Evolutionary conservation across 139 green algal species (phyloP), one percentile per base, ranked within the genome.

Genomic region (Auxenochlorella pyrenoidosa): DNA sequence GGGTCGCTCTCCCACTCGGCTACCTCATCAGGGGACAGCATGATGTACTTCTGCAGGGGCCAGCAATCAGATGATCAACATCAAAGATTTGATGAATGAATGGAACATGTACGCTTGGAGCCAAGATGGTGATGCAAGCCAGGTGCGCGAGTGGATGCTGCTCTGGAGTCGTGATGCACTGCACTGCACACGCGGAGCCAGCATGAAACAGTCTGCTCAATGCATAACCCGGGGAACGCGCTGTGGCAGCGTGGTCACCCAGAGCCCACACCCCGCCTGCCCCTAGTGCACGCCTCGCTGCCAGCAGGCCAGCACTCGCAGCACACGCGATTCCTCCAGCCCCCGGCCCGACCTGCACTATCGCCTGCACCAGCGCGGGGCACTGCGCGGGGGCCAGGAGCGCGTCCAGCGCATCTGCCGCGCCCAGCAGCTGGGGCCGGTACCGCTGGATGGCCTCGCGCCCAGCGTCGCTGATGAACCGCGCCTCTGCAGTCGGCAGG

Each of bases 1-100:
- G 94, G 92, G 83, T 96, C 93, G 2, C 81, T 85, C 78, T 87
- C 79, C 95, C 95, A 97, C 83, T 97, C 95, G 30, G 91, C 75
- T 51, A 96, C 92, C 92, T 97, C 95, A 30, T 97, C 94, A 22
- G 85, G 86, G 1, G 93, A 90, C 34, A 97, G 88, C 10, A 91
- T 93, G 28, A 97, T 89, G 78, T 97, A 97, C 86, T 97, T 97
- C 76, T 80, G 75, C 41, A 65, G 38, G 6, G 75, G 41, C 75
- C 60, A 12, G n/a, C 8, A 28, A 3, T 16, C 2, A 32, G 63
- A 36, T n/a, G n/a, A n/a, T n/a, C n/a, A n/a, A n/a, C n/a, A n/a
- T n/a, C n/a, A n/a, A n/a, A n/a, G n/a, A n/a, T n/a, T n/a, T n/a
- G n/a, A n/a, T n/a, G n/a, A n/a, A n/a, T n/a, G n/a, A n/a, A n/a